Evolutionary conservation across 192 early-diverging fungal genomes (phyloP).

Genomic region (Mortierella alpina): DNA sequence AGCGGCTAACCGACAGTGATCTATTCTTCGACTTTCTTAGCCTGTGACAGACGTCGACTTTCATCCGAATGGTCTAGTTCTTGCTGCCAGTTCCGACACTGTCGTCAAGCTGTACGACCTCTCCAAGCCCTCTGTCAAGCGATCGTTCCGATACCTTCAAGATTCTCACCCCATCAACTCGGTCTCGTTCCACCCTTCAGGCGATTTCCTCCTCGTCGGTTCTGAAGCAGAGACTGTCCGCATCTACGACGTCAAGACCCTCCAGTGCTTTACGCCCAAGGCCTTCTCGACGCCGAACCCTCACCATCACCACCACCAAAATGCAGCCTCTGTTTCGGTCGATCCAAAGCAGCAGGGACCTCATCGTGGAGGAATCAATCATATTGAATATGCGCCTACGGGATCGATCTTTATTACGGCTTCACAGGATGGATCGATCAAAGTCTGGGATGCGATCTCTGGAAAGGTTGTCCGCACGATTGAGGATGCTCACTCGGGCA

Average conservation of each 20-base stretch:
- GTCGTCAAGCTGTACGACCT: slow-evolving; percentile 93
- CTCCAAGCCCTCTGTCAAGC: slow-evolving; percentile 80
- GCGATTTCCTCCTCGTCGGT: slow-evolving; percentile 85
- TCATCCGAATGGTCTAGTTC: slow-evolving; percentile 91
- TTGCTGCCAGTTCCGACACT: slow-evolving; percentile 89
- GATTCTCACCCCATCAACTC: slow-evolving; percentile 83
- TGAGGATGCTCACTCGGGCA: slow-evolving; percentile 80
- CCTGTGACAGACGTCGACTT: slow-evolving; percentile 88
- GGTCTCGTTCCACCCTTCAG: slow-evolving; percentile 93
- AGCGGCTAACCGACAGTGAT: neutral
- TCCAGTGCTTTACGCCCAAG: slow-evolving; percentile 81
- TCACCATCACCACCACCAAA: slow-evolving; percentile 4
- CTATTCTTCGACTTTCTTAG: slow-evolving; percentile 18
- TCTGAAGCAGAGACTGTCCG: slow-evolving; percentile 81
- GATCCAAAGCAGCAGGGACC: slow-evolving; percentile 51
- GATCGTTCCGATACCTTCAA: slow-evolving; percentile 86
- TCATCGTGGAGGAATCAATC: slow-evolving; percentile 52
- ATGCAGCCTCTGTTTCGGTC: slow-evolving; percentile 1
- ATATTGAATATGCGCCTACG: slow-evolving; percentile 78
- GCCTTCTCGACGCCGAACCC: slow-evolving; percentile 57
- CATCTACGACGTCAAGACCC: slow-evolving; percentile 87
- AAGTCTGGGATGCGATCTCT: slow-evolving; percentile 86
- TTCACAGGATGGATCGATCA: slow-evolving; percentile 86
- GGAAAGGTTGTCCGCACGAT: slow-evolving; percentile 83
- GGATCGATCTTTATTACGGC: slow-evolving; percentile 82